Evolutionary conservation across 2,329 filamentous ascomycete species (phyloP), one percentile per base, ranked within the genome.

Genomic region (Neonectria magnoliae): DNA sequence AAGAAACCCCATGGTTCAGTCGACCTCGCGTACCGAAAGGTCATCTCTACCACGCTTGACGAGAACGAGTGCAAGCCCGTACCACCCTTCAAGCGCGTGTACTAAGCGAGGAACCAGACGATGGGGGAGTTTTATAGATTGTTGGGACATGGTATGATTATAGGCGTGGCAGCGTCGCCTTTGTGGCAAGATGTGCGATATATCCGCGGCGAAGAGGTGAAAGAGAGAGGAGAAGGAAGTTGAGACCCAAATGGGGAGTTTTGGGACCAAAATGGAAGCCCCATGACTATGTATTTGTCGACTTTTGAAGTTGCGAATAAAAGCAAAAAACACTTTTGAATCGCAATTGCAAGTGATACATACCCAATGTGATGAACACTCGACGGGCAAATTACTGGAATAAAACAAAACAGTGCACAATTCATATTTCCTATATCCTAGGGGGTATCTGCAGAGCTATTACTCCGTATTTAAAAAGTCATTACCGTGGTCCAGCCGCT

Each of bases 31-130:
- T 98, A 98, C 88, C 89, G 96, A 81, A 85, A 86, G 69, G 96
- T 99, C 67, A 91, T 92, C 68, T 87, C 86, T 72, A 90, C 88
- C 68, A 98, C 96, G 27, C 85, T 99, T 73, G 96, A 98, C 76
- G 94, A 97, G 88, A 90, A 87, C 75, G 96, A 99, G 88, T 98
- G 96, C 90, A 94, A 96, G 87, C 85, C 93, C 71, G 93, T 99
- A 65, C 94, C 95, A 74, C 96, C 96, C 50, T 98, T 98, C 88
- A 97, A 98, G 90, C 89, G 92, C 85, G 91, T 92, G 76, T 94
- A 95, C 83, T 95, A 93, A 83, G 62, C 56, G 61, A 60, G 57
- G 57, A 36, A 56, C 47, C 54, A 48, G 65, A 63, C 55, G 41
- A 61, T 53, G 45, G 64, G 57, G 71, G 66, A 67, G 66, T 72